These are phyloP conservation scores for Aristolochia californica DNA, from an alignment of 164 flowering plant genomes.

Conservation along the genomic window DNA sequence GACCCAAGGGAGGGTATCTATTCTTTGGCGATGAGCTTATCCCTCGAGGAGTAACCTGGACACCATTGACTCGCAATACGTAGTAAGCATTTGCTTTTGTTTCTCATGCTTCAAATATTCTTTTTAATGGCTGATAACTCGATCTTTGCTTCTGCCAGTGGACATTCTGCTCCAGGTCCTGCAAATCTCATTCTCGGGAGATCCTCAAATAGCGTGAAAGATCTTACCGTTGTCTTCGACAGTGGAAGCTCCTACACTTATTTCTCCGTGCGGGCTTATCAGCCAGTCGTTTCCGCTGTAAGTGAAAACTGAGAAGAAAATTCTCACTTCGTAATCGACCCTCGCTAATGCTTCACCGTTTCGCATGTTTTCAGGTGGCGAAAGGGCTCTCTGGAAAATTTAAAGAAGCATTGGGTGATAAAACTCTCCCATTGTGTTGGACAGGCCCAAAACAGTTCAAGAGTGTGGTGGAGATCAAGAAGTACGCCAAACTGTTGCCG, in stretches of 20 bases:
- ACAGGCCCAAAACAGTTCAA: constrained; percentile 57
- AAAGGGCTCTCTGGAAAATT: constrained; percentile 43
- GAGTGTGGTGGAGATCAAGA: constrained; percentile 43
- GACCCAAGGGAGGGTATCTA: constrained; percentile 56
- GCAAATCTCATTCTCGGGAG: constrained; percentile 56
- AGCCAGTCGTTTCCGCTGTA: constrained; percentile 41
- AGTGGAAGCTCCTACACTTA: constrained; percentile 91
- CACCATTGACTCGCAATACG: constrained; percentile 49
- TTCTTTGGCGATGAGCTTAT: constrained; percentile 70
- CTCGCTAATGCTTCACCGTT: too few species aligned
- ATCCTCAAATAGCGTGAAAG: constrained; percentile 32
- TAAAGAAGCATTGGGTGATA: constrained; percentile 36
- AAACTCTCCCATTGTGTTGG: constrained; percentile 78
- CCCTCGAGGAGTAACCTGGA: constrained; percentile 60
- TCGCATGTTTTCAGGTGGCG: constrained; percentile 35
- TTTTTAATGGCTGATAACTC: background rate
- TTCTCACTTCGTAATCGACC: background rate
- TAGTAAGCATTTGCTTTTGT: constrained; percentile 12
- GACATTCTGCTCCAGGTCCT: constrained; percentile 66
- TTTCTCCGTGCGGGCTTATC: constrained; percentile 50
- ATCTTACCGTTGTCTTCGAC: constrained; percentile 56
- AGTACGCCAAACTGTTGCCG: constrained; percentile 40
- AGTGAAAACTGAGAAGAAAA: constrained; percentile 13
- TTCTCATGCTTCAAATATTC: background rate
- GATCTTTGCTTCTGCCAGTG: constrained; percentile 21